These are phyloP conservation scores for Colletotrichum theobromicola DNA, from an alignment of 2,329 filamentous ascomycete genomes.

Conservation along the genomic window DNA sequence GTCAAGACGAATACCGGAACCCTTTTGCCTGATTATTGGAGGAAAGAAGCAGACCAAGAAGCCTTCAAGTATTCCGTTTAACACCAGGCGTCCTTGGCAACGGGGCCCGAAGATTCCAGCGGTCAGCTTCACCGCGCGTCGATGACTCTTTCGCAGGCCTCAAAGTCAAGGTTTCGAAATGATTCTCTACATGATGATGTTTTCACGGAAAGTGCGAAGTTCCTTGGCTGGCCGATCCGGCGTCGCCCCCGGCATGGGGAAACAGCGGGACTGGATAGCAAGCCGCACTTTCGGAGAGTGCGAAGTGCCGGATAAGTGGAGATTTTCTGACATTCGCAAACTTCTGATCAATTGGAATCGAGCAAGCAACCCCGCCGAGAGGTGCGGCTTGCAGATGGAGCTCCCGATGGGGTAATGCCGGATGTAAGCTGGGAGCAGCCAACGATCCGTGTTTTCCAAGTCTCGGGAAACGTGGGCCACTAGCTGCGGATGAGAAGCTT, in stretches of 20 bases:
- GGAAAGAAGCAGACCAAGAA: background rate
- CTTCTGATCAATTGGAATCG: background rate
- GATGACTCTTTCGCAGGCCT: background rate
- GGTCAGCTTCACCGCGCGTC: background rate
- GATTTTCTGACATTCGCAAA: background rate
- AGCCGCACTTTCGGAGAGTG: conserved; percentile 14
- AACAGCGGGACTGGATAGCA: background rate
- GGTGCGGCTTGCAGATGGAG: background rate
- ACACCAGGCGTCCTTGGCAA: background rate
- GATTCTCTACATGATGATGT: background rate
- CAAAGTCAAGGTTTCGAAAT: background rate
- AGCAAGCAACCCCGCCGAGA: background rate
- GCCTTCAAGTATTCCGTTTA: background rate
- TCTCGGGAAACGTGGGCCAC: background rate
- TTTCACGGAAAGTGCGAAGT: background rate
- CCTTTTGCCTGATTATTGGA: background rate
- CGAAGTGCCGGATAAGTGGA: background rate
- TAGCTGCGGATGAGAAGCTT: background rate
- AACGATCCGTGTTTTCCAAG: background rate
- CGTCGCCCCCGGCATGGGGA: background rate
- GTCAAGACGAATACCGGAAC: background rate
- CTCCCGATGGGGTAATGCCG: background rate
- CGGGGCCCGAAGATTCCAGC: background rate
- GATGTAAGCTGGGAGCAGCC: background rate
- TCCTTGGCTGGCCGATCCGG: background rate